Evolutionary conservation across 78 protist genomes (phyloP), one percentile per base, ranked within the genome.

Genomic region (Emiliania huxleyi): DNA sequence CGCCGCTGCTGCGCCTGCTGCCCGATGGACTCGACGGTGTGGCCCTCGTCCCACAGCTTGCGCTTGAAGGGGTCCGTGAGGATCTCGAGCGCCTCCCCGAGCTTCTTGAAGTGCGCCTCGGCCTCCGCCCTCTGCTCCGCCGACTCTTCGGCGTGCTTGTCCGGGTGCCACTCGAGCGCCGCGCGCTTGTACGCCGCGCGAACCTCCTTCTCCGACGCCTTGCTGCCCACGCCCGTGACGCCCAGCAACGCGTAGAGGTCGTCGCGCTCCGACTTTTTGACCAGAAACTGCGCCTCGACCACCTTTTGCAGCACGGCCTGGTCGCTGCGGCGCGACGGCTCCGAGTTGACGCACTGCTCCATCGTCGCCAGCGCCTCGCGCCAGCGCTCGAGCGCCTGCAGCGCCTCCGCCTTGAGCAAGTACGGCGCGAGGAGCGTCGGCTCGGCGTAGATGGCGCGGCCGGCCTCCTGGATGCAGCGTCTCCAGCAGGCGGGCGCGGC

Each of bases 41-140:
- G 42, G 38, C 87, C 87, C n/a, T 77, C 87, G 48, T 77, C n/a
- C 33, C 35, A 77, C n/a, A 77, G n/a, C 46, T 77, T 77, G 49
- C 87, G 87, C 87, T 77, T 18, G 87, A 77, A 77, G 25, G 38
- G 48, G 48, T 77, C 87, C 8, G 38, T 26, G 12, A 77, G 46
- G 49, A 77, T 71, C 87, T 77, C 49, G 49, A 77, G 87, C n/a
- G 87, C 87, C 87, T 77, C 87, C n/a, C 87, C 87, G 21, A 77
- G 87, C 49, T 12, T 26, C 87, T 77, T 77, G 48, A 77, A 71
- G 1, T 35, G 26, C 37, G n/a, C 8, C n/a, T n/a, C n/a, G n/a
- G n/a, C n/a, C n/a, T n/a, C n/a, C n/a, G n/a, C n/a, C n/a, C n/a
- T n/a, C n/a, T 0, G 23, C 43, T 52, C 62, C 62, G 62, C 15